Conservation (phyloP, 805 yeast species). For the Candida sanyiensis region DNA sequence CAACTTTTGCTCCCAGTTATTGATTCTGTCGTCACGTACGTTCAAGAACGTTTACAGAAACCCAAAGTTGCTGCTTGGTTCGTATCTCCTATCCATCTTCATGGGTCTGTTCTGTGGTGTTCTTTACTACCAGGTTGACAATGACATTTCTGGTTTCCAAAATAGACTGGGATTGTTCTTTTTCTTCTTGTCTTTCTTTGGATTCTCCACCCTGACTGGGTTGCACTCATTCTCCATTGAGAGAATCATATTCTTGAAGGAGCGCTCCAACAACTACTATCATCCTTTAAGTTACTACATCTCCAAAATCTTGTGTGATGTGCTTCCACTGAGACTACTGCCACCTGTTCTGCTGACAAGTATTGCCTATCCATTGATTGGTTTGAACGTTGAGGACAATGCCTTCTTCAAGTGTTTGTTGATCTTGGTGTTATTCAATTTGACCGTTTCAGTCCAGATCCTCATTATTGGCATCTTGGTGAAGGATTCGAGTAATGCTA, state of each 20-base stretch:
- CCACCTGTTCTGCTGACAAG: constrained; percentile 82
- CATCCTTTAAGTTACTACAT: constrained; percentile 79
- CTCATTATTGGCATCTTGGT: constrained; percentile 82
- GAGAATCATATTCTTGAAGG: constrained; percentile 83
- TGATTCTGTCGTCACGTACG: constrained; percentile 77
- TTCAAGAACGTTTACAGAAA: constrained; percentile 90
- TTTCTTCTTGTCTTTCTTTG: constrained; percentile 85
- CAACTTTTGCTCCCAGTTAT: constrained; percentile 54
- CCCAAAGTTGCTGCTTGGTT: constrained; percentile 82
- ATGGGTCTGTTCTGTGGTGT: constrained; percentile 84
- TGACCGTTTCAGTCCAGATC: constrained; percentile 80
- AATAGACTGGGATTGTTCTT: constrained; percentile 91
- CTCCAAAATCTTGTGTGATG: constrained; percentile 84
- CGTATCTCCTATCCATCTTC: constrained; percentile 68
- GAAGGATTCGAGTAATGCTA: constrained; percentile 88
- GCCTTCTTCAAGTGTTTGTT: constrained; percentile 66
- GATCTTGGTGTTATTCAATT: constrained; percentile 75
- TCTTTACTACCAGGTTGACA: constrained; percentile 73
- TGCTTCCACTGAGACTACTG: constrained; percentile 85
- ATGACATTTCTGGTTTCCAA: constrained; percentile 95
- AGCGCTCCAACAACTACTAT: constrained; percentile 91
- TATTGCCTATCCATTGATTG: constrained; percentile 85
- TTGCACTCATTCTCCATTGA: constrained; percentile 84
- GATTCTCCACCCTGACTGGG: constrained; percentile 90
- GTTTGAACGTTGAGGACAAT: constrained; percentile 70